Percentiles rank a stretch among this genome's conserved stretches.
Conservation (phyloP, 139 green algal genomes). For the Tetradesmus lagerheimii region DNA sequence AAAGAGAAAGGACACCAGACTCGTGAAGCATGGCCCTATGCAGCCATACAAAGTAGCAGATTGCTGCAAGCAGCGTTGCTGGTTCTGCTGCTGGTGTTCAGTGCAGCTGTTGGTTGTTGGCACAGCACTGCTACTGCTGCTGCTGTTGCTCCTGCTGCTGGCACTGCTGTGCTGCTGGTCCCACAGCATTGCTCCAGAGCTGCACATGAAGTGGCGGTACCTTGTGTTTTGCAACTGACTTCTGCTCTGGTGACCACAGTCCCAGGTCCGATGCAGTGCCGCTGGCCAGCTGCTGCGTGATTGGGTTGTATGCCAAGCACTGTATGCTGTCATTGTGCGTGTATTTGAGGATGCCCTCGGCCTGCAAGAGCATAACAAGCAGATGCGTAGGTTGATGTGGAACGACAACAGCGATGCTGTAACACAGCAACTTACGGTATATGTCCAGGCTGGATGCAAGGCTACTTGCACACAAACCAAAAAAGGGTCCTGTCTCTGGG, state of each 20-base stretch:
- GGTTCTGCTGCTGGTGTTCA: too few relatives aligned
- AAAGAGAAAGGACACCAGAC: too few relatives aligned
- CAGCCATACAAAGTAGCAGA: too few relatives aligned
- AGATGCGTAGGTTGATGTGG: background rate
- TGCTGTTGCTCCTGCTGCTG: background rate
- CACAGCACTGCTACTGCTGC: background rate
- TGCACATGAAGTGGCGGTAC: constrained; percentile 42
- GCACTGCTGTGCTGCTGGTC: background rate
- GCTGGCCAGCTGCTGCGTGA: constrained; percentile 87
- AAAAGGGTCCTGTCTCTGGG: too few relatives aligned
- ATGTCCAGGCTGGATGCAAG: background rate
- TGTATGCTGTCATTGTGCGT: constrained; percentile 87
- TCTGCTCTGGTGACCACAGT: constrained; percentile 89
- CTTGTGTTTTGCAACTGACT: constrained; percentile 90
- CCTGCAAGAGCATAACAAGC: constrained; percentile 49
- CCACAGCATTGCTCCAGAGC: too few relatives aligned
- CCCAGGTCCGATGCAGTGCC: constrained; percentile 82
- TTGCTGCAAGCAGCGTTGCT: too few relatives aligned
- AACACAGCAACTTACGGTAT: background rate
- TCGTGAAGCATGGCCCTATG: too few relatives aligned
- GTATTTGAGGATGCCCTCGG: constrained; percentile 89
- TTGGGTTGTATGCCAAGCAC: constrained; percentile 84
- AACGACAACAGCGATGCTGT: background rate
- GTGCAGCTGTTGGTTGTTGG: background rate
- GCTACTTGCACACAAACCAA: too few relatives aligned